Base-by-base conservation (phyloP, 1,284 basidiomycete genomes). In the Trametes sp. region DNA sequence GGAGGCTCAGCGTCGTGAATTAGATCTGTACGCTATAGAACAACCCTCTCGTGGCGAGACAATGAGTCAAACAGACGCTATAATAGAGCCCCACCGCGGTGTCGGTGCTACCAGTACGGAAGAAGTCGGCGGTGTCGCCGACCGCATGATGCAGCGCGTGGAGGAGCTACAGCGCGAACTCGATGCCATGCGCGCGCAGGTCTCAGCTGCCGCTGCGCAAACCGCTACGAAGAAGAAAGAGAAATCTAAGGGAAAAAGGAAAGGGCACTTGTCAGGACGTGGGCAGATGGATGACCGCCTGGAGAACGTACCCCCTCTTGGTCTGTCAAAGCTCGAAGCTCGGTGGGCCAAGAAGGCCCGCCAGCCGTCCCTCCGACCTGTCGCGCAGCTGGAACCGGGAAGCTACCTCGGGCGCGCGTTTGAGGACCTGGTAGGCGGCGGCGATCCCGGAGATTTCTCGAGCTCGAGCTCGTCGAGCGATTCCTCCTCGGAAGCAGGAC, bases 401-500 rank as follows among this genome's bases (percentile, higher is more conserved):
- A 59, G 57, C 50, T 59, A 59, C 35, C 33, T 59, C 0, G 57
- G 50, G 2, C 57, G 28, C 7, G 50, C 50, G 14, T 59, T 59
- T 23, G 23, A 59, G 23, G 21, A 31, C 10, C 50, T 59, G 4
- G 31, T 23, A 1, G 29, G 48, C 13, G 50, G 50, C 16, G 51
- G 46, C 19, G 33, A 36, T 6, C 44, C 49, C 0, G 57, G 24
- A 0, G 23, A 24, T 9, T 58, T n/a, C 5, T 31, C 36, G 16
- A 26, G 31, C 28, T n/a, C n/a, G n/a, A n/a, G n/a, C n/a, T 45
- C 48, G 11, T 53, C 51, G 36, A 28, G 35, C 8, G 14, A 16
- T 16, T 13, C 26, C 16, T 38, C 35, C 16, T 38, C 33, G 21
- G 51, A 38, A 3, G 19, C 49, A 35, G 49, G 29, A n/a, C 9